Percentiles rank a stretch among this genome's conserved stretches.
These are phyloP conservation scores for Lasiodiplodia gonubiensis DNA, from an alignment of 2,329 filamentous ascomycete genomes.

Conservation along the genomic window DNA sequence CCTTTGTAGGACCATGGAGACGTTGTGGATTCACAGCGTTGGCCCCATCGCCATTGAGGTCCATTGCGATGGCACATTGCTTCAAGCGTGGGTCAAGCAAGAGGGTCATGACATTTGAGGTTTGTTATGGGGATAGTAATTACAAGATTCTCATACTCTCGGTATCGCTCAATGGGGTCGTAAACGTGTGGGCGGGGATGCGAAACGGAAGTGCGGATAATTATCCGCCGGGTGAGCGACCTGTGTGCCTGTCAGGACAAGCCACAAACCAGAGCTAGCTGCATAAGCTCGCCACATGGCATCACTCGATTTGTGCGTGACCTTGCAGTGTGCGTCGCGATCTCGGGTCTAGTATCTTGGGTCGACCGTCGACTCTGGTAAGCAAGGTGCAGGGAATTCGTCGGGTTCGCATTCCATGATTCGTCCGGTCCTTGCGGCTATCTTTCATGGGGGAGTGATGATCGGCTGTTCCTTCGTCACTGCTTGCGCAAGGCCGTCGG, in stretches of 20 bases:
- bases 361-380: slow-evolving; percentile 4
- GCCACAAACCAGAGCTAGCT: slow-evolving; percentile 1
- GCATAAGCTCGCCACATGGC: background rate
- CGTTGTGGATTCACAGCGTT: background rate
- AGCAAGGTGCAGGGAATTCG: slow-evolving; percentile 11
- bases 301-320: slow-evolving; percentile 1
- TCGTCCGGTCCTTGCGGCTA: background rate
- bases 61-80: background rate
- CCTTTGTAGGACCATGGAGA: background rate
- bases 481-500: slow-evolving; percentile 56
- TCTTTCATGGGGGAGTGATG: slow-evolving; percentile 19
- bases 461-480: slow-evolving; percentile 52
- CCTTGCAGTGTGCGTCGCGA: background rate
- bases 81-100: background rate
- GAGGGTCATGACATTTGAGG: slow-evolving; percentile 5
- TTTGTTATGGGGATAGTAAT: slow-evolving; percentile 19
- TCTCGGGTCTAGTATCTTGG: slow-evolving; percentile 10
- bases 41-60: background rate
- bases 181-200: slow-evolving; percentile 11
- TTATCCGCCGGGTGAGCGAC: slow-evolving; percentile 7
- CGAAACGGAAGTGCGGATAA: slow-evolving; percentile 10
- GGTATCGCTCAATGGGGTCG: slow-evolving; percentile 19
- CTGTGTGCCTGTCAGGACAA: slow-evolving; percentile 3
- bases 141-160: slow-evolving; percentile 14
- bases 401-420: slow-evolving; percentile 13